Evolutionary conservation across 2,329 filamentous ascomycete genomes (phyloP), one percentile per base, ranked within the genome.

Genomic region (Blastomyces percursus): DNA sequence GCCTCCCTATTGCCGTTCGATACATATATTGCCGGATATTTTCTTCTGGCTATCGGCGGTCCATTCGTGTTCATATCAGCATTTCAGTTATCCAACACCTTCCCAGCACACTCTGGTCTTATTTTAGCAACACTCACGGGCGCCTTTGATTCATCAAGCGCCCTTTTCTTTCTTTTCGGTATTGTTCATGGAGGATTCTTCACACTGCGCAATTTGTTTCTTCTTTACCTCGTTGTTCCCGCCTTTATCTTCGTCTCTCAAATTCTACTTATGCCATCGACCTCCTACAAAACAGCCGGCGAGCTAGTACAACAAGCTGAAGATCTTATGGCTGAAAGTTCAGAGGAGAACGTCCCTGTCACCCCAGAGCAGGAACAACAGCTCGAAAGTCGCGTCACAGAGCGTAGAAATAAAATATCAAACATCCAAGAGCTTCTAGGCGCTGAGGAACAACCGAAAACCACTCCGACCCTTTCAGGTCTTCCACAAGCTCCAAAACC

Each of bases 41-140:
- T 92, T 27, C 84, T 90, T 62, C 80, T 94, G 8, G 88, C 89
- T 0, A 80, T 93, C 1, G 90, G 89, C 24, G 90, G 90, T 0
- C 88, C 89, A 2, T 92, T 91, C 69, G 84, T 90, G 60, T 94
- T 91, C 74, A 90, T 94, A 63, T 86, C 89, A 9, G 89, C 87
- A 2, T 93, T 93, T 74, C 90, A 94, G 72, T 82, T 94, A 48
- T 91, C 89, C 48, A 94, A 94, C 73, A 86, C 90, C 2, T 93
- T 95, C 70, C 90, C 90, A 0, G 82, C 82, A 59, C 82, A 87
- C 70, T 89, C 89, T 0, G 90, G 90, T 1, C 77, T 90, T n/a
- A 90, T 95, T 66, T 79, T 95, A 9, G 89, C 90, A 1, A 80
- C 91, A 42, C 76, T 95, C 60, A 93, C 89, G 0, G 90, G 90